These are phyloP conservation scores for Vararia minispora DNA, from an alignment of 768 basidiomycete genomes.

Conservation along the genomic window DNA sequence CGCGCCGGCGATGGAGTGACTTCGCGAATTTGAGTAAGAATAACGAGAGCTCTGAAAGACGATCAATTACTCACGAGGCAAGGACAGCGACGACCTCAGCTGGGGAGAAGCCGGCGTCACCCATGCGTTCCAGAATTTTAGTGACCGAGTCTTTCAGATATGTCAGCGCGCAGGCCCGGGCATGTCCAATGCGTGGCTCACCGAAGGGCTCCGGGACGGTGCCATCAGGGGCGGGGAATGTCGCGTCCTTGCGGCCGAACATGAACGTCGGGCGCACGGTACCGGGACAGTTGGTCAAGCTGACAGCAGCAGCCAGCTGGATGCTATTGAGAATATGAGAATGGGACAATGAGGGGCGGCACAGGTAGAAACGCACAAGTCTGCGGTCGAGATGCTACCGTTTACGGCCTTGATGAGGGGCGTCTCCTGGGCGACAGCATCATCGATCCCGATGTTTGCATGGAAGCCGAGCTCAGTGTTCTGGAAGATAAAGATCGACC, in stretches of 20 bases:
- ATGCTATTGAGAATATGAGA: conserved; percentile 13
- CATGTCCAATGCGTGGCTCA: not conserved
- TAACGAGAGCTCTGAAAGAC: conserved; percentile 14
- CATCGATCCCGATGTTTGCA: conserved; percentile 14
- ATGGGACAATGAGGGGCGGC: not conserved
- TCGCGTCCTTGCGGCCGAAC: conserved; percentile 24
- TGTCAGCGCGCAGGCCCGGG: no score
- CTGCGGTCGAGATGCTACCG: conserved; percentile 30
- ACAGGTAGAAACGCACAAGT: conserved; percentile 27
- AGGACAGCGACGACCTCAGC: conserved; percentile 26
- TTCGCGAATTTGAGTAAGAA: not conserved
- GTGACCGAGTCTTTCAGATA: conserved; percentile 14
- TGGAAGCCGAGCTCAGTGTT: conserved; percentile 10
- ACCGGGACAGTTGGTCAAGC: conserved; percentile 28
- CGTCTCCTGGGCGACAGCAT: conserved; percentile 17
- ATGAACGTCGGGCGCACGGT: conserved; percentile 28
- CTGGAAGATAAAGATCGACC: conserved; percentile 14
- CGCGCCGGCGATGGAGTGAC: conserved; percentile 14
- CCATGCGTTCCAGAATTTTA: conserved; percentile 20
- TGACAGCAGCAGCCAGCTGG: conserved; percentile 26
- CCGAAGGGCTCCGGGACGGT: conserved; percentile 23
- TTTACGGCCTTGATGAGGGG: conserved; percentile 25
- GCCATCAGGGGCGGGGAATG: conserved; percentile 19
- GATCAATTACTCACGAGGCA: conserved; percentile 18
- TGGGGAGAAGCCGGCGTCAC: conserved; percentile 23